Percentiles rank a stretch among this genome's conserved stretches.
These are phyloP conservation scores for Phytophthora meadii DNA, from an alignment of 352 stramenopile genomes.

Conservation along the genomic window DNA sequence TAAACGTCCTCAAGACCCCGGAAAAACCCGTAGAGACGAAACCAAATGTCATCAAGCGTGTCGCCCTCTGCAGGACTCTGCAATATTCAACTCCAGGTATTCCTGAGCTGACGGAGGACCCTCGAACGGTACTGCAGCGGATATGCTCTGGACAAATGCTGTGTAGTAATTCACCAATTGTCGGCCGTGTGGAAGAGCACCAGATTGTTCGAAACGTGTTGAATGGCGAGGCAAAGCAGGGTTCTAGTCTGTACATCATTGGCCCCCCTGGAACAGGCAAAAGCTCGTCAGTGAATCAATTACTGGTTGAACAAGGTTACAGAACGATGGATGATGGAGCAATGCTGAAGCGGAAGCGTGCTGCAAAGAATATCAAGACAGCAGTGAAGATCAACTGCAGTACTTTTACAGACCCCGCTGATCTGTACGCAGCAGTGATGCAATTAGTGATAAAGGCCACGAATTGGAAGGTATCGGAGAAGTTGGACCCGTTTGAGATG, in stretches of 20 bases:
- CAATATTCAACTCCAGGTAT: conserved; percentile 9
- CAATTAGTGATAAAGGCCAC: conserved; percentile 28
- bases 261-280: conserved; percentile 75
- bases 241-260: conserved; percentile 66
- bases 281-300: conserved; percentile 59
- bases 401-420: conserved; percentile 57
- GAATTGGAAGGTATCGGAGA: conserved; percentile 36
- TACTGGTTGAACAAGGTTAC: conserved; percentile 43
- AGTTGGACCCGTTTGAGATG: conserved; percentile 51
- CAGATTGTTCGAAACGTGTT: conserved; percentile 44
- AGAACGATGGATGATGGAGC: conserved; percentile 6
- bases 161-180: conserved; percentile 26
- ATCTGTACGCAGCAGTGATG: conserved; percentile 50
- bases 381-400: conserved; percentile 74
- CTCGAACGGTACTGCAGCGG: conserved; percentile 35
- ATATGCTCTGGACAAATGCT: conserved; percentile 37
- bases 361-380: conserved; percentile 10
- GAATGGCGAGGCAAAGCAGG: conserved; percentile 10
- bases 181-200: conserved; percentile 53
- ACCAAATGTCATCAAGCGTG: conserved; percentile 8
- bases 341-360: conserved; percentile 14
- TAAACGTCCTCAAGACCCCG: conserved; percentile 12
- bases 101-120: conserved; percentile 9
- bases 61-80: conserved; percentile 18
- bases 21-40: conserved; percentile 12